Evolutionary conservation across 345 rosid genomes (phyloP).

Genomic region (Eucalyptus brandiana): DNA sequence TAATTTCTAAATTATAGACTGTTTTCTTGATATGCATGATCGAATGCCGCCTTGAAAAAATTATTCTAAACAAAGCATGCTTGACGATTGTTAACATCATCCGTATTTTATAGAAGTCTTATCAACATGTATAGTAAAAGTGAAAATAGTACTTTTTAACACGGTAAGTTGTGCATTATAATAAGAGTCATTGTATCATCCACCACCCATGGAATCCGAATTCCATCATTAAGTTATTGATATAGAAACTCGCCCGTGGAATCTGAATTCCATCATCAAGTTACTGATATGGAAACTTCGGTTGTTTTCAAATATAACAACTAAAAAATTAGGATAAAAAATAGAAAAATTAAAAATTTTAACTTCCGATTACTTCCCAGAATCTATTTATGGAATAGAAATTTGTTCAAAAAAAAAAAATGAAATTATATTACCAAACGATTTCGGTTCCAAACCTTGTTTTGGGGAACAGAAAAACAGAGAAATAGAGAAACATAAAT

Average conservation of each 20-base stretch:
- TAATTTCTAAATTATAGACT: no score
- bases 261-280: neutral
- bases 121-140: neutral
- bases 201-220: neutral
- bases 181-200: neutral
- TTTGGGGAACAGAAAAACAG: no score
- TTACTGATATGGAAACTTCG: neutral
- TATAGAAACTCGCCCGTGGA: neutral
- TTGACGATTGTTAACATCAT: neutral
- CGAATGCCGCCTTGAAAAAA: neutral
- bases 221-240: neutral
- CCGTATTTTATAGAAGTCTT: neutral
- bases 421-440: no score
- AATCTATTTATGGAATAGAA: no score
- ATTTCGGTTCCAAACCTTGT: no score
- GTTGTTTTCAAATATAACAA: no score
- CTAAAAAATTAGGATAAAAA: no score
- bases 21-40: no score
- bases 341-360: no score
- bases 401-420: no score
- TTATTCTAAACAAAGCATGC: neutral
- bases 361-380: no score
- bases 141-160: neutral
- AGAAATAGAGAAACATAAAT: no score
- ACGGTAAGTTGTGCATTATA: neutral